Conservation (phyloP, 192 early-diverging fungal genomes). For the Kappamyces sp. region DNA sequence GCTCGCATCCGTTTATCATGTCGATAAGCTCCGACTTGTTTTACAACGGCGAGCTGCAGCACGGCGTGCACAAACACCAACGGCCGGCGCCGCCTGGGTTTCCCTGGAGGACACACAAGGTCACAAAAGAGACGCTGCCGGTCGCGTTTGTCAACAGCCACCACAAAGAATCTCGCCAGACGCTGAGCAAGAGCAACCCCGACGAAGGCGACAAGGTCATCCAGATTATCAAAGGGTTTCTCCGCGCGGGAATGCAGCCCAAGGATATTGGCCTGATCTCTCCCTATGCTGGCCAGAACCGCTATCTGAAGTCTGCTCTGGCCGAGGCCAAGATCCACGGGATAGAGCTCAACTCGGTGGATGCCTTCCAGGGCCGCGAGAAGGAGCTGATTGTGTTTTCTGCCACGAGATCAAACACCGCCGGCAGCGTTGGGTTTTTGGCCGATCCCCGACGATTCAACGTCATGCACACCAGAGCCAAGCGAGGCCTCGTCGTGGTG, state of each 20-base stretch:
- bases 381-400: conserved; percentile 16
- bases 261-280: conserved; percentile 8
- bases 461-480: conserved; percentile 79
- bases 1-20: conserved; percentile 11
- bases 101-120: not conserved
- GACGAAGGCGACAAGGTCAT: conserved; percentile 7
- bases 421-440: conserved; percentile 48
- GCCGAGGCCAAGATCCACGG: not conserved
- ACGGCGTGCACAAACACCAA: not conserved
- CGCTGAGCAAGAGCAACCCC: conserved; percentile 3
- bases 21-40: conserved; percentile 11
- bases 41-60: conserved; percentile 14
- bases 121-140: not conserved
- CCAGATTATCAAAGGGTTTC: not conserved
- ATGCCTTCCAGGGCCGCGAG: conserved; percentile 17
- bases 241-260: not conserved
- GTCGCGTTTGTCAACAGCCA: conserved; percentile 4
- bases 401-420: conserved; percentile 5
- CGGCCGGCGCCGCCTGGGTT: conserved; percentile 7
- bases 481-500: conserved; percentile 79
- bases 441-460: conserved; percentile 88
- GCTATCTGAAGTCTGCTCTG: not conserved
- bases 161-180: conserved; percentile 1
- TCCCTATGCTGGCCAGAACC: conserved; percentile 16
- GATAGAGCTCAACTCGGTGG: conserved; percentile 14